A percentile compares a stretch with the other conserved stretches of the same genome.
These are phyloP conservation scores for Diutina pseudorugosa DNA, from an alignment of 1,139 yeast genomes.

Conservation along the genomic window DNA sequence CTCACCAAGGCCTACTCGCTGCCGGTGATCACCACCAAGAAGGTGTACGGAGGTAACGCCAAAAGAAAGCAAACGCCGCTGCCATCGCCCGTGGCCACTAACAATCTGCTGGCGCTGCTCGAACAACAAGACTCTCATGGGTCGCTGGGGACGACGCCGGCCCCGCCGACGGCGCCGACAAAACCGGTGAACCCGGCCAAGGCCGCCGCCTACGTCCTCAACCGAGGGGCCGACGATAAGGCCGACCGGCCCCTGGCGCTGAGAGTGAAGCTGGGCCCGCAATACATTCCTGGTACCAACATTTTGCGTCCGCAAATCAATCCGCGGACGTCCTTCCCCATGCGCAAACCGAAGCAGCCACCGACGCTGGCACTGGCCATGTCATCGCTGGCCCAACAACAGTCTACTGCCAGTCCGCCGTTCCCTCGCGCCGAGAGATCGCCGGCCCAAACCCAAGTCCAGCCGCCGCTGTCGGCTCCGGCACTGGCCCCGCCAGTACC, in stretches of 20 bases:
- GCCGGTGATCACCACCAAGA: conserved; percentile 3
- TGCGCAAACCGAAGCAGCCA: background rate
- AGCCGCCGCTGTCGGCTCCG: background rate
- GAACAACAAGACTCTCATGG: background rate
- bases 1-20: conserved; percentile 1
- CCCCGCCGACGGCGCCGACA: background rate
- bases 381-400: background rate
- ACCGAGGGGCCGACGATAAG: conserved; percentile 13
- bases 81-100: background rate
- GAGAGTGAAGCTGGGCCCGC: conserved; percentile 12
- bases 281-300: conserved; percentile 46
- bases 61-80: background rate
- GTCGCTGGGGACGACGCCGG: background rate
- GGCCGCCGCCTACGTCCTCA: conserved; percentile 34
- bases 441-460: background rate
- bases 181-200: conserved; percentile 23
- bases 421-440: background rate
- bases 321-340: conserved; percentile 11
- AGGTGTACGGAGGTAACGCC: background rate
- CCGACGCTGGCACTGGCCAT: conserved; percentile 1
- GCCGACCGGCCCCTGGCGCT: conserved; percentile 7
- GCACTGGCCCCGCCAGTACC: background rate
- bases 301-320: conserved; percentile 42
- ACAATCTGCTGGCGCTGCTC: background rate
- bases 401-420: background rate